A percentile compares a stretch with the other conserved stretches of the same genome.
phyloP scores from a whole-genome alignment of 768 basidiomycete genomes.

The Psilocybe cubensis region DNA sequence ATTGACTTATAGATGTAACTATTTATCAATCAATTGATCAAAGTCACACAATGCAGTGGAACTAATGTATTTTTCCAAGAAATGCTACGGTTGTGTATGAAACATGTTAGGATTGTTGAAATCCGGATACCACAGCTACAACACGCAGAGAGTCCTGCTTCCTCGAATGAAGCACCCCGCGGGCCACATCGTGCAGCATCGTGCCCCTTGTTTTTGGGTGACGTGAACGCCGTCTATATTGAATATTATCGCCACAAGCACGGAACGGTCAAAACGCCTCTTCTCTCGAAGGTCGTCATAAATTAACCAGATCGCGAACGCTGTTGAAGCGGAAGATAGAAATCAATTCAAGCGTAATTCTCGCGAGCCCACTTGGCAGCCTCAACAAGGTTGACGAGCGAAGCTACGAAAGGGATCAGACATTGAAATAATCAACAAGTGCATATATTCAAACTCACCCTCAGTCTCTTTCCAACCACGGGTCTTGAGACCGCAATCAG shows the following conservation, averaged over 20 bases:
- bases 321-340: slow-evolving; percentile 86
- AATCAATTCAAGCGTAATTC: slow-evolving; percentile 67
- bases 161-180: slow-evolving; percentile 38
- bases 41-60: background rate
- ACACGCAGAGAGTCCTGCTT: slow-evolving; percentile 42
- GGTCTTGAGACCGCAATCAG: slow-evolving; percentile 98
- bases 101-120: slow-evolving; percentile 74
- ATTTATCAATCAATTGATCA: background rate
- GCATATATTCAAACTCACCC: slow-evolving; percentile 39
- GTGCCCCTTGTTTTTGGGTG: slow-evolving; percentile 29
- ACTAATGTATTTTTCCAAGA: background rate
- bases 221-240: slow-evolving; percentile 21
- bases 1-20: background rate
- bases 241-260: slow-evolving; percentile 45
- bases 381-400: slow-evolving; percentile 83
- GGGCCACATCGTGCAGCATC: slow-evolving; percentile 37
- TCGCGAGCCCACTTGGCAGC: slow-evolving; percentile 94
- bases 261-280: slow-evolving; percentile 53
- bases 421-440: slow-evolving; percentile 1
- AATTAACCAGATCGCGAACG: slow-evolving; percentile 73
- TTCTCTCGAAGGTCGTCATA: slow-evolving; percentile 33
- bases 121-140: slow-evolving; percentile 60
- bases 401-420: slow-evolving; percentile 42
- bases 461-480: slow-evolving; percentile 99
- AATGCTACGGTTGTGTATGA: slow-evolving; percentile 7